phyloP scores from a whole-genome alignment of 2,329 filamentous ascomycete species.

The Neofusicoccum sp. region DNA sequence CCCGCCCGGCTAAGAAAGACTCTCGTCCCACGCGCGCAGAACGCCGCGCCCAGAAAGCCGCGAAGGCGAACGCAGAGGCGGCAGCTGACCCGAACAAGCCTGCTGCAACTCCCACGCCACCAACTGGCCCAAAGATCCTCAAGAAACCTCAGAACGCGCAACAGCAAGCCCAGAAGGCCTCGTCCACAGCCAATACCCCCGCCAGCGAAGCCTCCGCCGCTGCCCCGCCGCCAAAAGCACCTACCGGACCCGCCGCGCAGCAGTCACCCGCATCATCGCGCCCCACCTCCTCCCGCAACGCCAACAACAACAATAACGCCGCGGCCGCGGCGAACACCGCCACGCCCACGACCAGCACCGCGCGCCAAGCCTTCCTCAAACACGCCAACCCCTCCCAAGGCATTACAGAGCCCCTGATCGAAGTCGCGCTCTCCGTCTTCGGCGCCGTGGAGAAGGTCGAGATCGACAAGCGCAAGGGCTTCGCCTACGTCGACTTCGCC shows the following conservation, averaged over 20 bases:
- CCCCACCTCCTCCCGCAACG: conserved; percentile 10
- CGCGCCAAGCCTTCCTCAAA: conserved; percentile 60
- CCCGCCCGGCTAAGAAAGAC: conserved; percentile 39
- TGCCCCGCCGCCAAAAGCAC: conserved; percentile 12
- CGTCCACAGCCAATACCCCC: conserved; percentile 5
- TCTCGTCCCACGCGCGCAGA: conserved; percentile 39
- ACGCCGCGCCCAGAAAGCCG: conserved; percentile 42
- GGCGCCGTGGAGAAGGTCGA: conserved; percentile 79
- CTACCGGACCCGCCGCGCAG: conserved; percentile 22
- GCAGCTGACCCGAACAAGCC: conserved; percentile 39
- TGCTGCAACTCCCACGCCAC: conserved; percentile 23
- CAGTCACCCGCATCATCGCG: conserved; percentile 14
- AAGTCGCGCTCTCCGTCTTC: conserved; percentile 72
- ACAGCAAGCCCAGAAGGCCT: conserved; percentile 26
- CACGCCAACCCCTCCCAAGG: conserved; percentile 81
- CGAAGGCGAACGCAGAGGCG: conserved; percentile 36
- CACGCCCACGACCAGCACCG: conserved; percentile 4
- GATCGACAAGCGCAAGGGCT: conserved; percentile 92
- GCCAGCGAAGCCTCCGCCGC: neutral
- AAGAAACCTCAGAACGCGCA: conserved; percentile 23
- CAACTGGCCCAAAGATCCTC: conserved; percentile 23
- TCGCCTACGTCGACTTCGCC: conserved; percentile 88
- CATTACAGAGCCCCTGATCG: conserved; percentile 79
- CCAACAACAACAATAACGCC: conserved; percentile 8
- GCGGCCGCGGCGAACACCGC: neutral